Percentiles rank a stretch among this genome's conserved stretches.
phyloP scores from a whole-genome alignment of 306 rosid species.

The Morella rubra region DNA sequence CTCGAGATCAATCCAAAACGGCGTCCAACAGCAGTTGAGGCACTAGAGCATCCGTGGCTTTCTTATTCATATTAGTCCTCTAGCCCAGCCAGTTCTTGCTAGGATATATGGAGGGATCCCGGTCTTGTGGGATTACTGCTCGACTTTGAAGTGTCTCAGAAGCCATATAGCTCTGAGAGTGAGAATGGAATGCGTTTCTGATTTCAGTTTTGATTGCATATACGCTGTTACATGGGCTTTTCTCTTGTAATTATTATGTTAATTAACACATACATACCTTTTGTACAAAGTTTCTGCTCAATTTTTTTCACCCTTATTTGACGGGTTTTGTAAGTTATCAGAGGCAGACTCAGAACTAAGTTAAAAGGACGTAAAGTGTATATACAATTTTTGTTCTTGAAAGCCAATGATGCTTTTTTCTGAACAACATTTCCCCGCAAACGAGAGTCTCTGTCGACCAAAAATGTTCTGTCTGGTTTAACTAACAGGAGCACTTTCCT shows the following conservation, averaged over 20 bases:
- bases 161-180: not conserved
- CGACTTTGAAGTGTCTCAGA: slow-evolving; percentile 24
- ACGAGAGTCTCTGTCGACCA: no score
- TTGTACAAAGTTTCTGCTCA: slow-evolving; percentile 13
- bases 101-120: slow-evolving; percentile 26
- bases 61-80: slow-evolving; percentile 49
- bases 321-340: not conserved
- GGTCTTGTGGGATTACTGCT: slow-evolving; percentile 15
- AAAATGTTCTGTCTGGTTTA: no score
- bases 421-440: no score
- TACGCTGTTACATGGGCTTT: slow-evolving; percentile 10
- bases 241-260: not conserved
- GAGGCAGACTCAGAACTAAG: not conserved
- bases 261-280: slow-evolving; percentile 2
- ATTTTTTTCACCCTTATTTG: not conserved
- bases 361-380: no score
- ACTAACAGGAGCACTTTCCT: no score
- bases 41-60: slow-evolving; percentile 95
- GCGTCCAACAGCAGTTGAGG: slow-evolving; percentile 75
- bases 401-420: no score
- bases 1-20: slow-evolving; percentile 71
- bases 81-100: slow-evolving; percentile 15
- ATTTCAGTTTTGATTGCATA: slow-evolving; percentile 26
- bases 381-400: no score
- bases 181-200: not conserved